Percentiles rank a stretch among this genome's conserved stretches.
These are phyloP conservation scores for Colletotrichum higginsianum DNA, from an alignment of 2,329 filamentous ascomycete genomes.

Conservation along the genomic window DNA sequence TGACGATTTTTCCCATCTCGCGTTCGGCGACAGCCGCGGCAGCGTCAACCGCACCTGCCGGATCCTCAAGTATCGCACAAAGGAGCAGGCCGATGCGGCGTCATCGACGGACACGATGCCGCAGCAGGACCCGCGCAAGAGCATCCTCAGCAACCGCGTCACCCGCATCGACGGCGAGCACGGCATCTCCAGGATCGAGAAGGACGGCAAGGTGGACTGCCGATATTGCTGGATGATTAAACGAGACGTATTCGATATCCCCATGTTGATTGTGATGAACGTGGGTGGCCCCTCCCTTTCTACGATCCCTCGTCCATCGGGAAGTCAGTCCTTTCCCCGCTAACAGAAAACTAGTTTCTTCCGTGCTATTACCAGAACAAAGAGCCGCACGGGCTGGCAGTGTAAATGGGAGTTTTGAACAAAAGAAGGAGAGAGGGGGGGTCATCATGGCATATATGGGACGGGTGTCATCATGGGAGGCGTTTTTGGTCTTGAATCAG, in stretches of 20 bases:
- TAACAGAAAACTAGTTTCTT: constrained; percentile 62
- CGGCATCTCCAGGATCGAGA: constrained; percentile 86
- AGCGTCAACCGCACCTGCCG: constrained; percentile 88
- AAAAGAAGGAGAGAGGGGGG: constrained; percentile 9
- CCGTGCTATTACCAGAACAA: constrained; percentile 73
- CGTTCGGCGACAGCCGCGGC: constrained; percentile 91
- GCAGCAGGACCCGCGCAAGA: constrained; percentile 62
- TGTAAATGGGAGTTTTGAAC: constrained; percentile 53
- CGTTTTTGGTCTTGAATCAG: constrained; percentile 45
- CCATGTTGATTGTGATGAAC: constrained; percentile 98
- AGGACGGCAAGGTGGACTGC: constrained; percentile 93
- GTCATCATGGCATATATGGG: constrained; percentile 37
- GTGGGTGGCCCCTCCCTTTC: constrained; percentile 71
- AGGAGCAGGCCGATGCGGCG: constrained; percentile 66
- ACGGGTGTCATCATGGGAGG: constrained; percentile 49
- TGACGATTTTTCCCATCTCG: constrained; percentile 92
- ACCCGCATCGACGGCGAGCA: constrained; percentile 79
- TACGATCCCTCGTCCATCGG: background rate
- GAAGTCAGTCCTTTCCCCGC: background rate
- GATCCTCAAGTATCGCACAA: constrained; percentile 89
- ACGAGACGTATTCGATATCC: constrained; percentile 97
- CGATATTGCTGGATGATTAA: constrained; percentile 98
- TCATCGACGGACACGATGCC: constrained; percentile 49
- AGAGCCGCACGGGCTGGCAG: constrained; percentile 69
- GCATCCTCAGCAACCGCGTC: constrained; percentile 72